Base-by-base conservation (phyloP, 768 basidiomycete genomes). In the Coprinellus micaceus region DNA sequence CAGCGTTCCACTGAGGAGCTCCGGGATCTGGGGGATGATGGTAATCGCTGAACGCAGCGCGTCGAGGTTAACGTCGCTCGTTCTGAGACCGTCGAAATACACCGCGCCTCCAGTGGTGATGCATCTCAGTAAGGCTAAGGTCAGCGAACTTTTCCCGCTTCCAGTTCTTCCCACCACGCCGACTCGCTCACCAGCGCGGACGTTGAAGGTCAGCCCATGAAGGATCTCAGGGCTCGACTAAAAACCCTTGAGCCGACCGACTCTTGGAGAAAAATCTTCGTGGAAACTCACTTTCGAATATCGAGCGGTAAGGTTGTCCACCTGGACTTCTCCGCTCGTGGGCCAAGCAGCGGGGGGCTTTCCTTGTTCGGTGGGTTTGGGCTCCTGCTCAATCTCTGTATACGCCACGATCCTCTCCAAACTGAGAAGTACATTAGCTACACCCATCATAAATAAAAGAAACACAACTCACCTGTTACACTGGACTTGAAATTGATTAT, bases 271-370 rank as follows among this genome's bases (percentile, higher is more conserved):
- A 46, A 53, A 13, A n/a, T n/a, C n/a, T 9, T 2, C 29, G 10
- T 39, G 46, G 7, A 41, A 46, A 25, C 52, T 50, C 12, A 22
- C 63, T 65, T 60, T 58, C 54, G 2, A 78, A 61, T 83, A 83
- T n/a, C 74, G 66, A 28, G 83, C 82, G 17, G 73, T 74, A 5
- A 84, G 67, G 15, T 78, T 77, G 48, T 84, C 78, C 2, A 82
- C 77, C 5, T 70, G 65, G 28, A 85, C 69, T 15, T 74, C 66
- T 2, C 84, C 84, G 11, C 77, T 78, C 5, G 81, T 70, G 0
- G 83, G 83, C 83, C 84, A 85, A 48, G 80, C 74, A 1, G 83
- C 82, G 0, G 84, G 82, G 4, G 83, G 84, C 37, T 67, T 21
- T 4, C 58, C 56, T 9, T 19, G 22, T 51, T 54, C 45, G 11